phyloP scores from a whole-genome alignment of 805 yeast species.

The Jamesozyma gamospora region DNA sequence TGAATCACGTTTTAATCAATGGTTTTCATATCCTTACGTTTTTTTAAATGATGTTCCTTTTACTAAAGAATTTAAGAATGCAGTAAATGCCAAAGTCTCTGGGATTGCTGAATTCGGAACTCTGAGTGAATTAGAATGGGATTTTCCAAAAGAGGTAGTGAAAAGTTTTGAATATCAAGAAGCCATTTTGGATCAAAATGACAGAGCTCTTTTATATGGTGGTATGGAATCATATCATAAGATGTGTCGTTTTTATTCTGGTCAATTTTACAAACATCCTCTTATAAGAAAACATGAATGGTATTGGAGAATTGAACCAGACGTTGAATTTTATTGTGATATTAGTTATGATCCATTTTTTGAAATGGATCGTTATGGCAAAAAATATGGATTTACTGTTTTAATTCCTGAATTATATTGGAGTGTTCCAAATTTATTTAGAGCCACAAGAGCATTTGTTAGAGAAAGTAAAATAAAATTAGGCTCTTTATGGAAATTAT shows the following conservation, averaged over 20 bases:
- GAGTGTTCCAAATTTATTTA: constrained; percentile 74
- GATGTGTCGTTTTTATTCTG: constrained; percentile 89
- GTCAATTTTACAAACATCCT: constrained; percentile 73
- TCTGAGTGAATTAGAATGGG: constrained; percentile 54
- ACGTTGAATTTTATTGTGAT: constrained; percentile 84
- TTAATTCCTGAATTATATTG: constrained; percentile 66
- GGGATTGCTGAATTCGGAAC: constrained; percentile 65
- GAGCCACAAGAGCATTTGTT: constrained; percentile 59
- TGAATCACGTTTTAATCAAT: constrained; percentile 85
- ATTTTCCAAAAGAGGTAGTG: constrained; percentile 57
- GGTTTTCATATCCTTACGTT: constrained; percentile 91
- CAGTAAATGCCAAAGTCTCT: constrained; percentile 43
- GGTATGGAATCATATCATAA: constrained; percentile 74
- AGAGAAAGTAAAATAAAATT: constrained; percentile 37
- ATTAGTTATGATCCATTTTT: constrained; percentile 83
- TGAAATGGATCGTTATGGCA: constrained; percentile 63
- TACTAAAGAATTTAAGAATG: constrained; percentile 47
- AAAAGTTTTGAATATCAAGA: constrained; percentile 50
- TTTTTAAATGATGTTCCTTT: constrained; percentile 78
- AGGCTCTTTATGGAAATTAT: constrained; percentile 59
- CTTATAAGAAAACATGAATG: constrained; percentile 63
- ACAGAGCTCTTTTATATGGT: constrained; percentile 77
- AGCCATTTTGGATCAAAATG: constrained; percentile 64
- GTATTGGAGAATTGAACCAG: constrained; percentile 98
- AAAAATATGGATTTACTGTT: constrained; percentile 79